Base-by-base conservation (phyloP, 257 asterid species). In the Solanum peruvianum region DNA sequence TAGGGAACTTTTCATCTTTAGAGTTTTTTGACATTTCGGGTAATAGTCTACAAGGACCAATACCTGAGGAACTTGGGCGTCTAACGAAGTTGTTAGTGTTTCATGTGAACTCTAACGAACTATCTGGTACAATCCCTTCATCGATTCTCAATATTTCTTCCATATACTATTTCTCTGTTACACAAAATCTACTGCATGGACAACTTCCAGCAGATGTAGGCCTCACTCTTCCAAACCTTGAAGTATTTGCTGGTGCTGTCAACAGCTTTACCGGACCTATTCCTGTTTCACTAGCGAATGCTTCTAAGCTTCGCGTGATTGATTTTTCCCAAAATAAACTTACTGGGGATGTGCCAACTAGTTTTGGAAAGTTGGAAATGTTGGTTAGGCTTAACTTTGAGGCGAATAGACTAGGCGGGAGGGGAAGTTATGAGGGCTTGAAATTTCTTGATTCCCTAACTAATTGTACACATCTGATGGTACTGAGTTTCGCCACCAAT, bases 201-300 rank as follows among this genome's bases (percentile, higher is more conserved):
- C 47, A 80, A 21, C 42, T 88, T 62, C 90, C 90, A 7, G 31
- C 58, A 33, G 27, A 88, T 71, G 42, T 86, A 20, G 91, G 91
- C 67, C 69, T 84, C 42, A 88, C 89, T 4, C 88, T 90, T 70
- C 88, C 91, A 6, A 90, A 87, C 70, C 83, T 88, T 8, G 71
- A 35, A 85, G 31, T 20, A 3, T 83, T 88, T 85, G 76, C 84
- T 35, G 88, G 86, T 11, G 90, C 90, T 37, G 69, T 75, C 1
- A 90, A 88, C n/a, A 60, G 75, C 56, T 90, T 89, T 62, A 70
- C 86, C 11, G 92, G 92, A 37, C 64, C 83, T 16, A 86, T 91
- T 25, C 92, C 92, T 3, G 70, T 56, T 81, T 89, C 92, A 16
- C 60, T 90, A 20, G 35, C 75, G 12, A 90, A 90, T 82, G 90